A percentile compares a stretch with the other conserved stretches of the same genome.
Conservation (phyloP, 164 flowering plant species). For the Liriodendron chinense region DNA sequence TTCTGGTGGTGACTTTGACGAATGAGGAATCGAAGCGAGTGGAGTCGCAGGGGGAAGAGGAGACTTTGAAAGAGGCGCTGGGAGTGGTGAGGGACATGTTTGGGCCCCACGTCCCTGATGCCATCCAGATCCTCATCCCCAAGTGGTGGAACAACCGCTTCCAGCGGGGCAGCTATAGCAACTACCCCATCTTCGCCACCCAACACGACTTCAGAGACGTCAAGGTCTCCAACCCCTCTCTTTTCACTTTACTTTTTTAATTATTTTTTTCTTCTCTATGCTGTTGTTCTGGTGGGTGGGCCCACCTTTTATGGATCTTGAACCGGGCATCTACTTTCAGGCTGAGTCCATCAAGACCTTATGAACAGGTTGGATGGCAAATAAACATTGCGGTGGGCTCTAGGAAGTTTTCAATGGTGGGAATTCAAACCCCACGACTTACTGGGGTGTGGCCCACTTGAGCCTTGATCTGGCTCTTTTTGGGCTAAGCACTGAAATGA, state of each 20-base stretch:
- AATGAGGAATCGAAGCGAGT: constrained; percentile 94
- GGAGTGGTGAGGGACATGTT: constrained; percentile 81
- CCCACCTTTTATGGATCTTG: neutral
- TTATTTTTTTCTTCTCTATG: neutral
- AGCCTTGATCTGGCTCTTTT: too few relatives aligned
- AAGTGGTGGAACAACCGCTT: constrained; percentile 97
- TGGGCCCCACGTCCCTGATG: constrained; percentile 73
- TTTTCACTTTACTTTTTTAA: neutral
- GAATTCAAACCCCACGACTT: too few relatives aligned
- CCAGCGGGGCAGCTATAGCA: constrained; percentile 96
- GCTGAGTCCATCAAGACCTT: too few relatives aligned
- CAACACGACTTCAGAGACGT: constrained; percentile 47
- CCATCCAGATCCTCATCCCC: constrained; percentile 75
- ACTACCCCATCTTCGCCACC: constrained; percentile 67
- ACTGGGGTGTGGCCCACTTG: too few relatives aligned
- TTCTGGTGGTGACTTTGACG: constrained; percentile 87
- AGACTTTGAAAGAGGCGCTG: constrained; percentile 82
- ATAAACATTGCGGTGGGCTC: too few relatives aligned
- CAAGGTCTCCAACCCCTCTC: constrained; percentile 39
- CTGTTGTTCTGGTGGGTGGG: neutral
- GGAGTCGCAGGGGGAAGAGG: constrained; percentile 69
- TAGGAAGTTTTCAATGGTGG: too few relatives aligned
- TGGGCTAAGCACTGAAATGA: too few relatives aligned
- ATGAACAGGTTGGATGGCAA: too few relatives aligned
- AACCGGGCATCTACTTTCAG: neutral